phyloP scores from a whole-genome alignment of 306 rosid species.

The Carpinus fangiana region DNA sequence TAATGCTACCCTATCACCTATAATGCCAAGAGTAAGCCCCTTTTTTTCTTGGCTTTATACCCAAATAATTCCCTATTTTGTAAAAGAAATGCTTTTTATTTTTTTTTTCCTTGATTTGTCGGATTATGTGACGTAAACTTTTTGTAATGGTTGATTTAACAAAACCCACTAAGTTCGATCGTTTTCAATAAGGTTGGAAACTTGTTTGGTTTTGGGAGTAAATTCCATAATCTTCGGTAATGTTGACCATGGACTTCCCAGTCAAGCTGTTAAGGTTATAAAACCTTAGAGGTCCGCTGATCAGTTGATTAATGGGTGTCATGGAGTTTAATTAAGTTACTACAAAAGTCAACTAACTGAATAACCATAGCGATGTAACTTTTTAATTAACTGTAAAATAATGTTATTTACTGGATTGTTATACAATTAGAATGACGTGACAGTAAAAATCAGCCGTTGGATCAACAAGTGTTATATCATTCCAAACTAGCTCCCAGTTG shows the following conservation, averaged over 20 bases:
- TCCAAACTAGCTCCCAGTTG: too few species aligned
- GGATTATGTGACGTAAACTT: slow-evolving; percentile 7
- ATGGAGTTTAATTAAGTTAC: background rate
- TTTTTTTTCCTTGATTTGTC: slow-evolving; percentile 6
- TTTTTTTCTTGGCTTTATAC: slow-evolving; percentile 28
- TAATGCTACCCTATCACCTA: slow-evolving; percentile 10
- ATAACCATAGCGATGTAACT: background rate
- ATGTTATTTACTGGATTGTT: too few species aligned
- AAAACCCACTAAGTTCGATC: slow-evolving; percentile 28
- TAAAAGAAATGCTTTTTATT: background rate
- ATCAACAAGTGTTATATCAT: too few species aligned
- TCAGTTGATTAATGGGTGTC: background rate
- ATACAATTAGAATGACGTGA: too few species aligned
- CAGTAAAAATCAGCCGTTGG: too few species aligned
- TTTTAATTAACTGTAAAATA: background rate
- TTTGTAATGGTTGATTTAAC: background rate
- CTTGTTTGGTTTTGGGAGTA: slow-evolving; percentile 4
- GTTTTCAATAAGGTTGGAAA: slow-evolving; percentile 16
- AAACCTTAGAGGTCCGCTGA: background rate
- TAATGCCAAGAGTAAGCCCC: background rate
- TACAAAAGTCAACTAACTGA: background rate
- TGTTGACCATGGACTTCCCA: background rate
- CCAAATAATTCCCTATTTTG: background rate
- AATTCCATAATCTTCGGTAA: slow-evolving; percentile 12
- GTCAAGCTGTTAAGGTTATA: background rate